These are phyloP conservation scores for Gonium pectorale DNA, from an alignment of 139 green algal genomes.

Conservation along the genomic window DNA sequence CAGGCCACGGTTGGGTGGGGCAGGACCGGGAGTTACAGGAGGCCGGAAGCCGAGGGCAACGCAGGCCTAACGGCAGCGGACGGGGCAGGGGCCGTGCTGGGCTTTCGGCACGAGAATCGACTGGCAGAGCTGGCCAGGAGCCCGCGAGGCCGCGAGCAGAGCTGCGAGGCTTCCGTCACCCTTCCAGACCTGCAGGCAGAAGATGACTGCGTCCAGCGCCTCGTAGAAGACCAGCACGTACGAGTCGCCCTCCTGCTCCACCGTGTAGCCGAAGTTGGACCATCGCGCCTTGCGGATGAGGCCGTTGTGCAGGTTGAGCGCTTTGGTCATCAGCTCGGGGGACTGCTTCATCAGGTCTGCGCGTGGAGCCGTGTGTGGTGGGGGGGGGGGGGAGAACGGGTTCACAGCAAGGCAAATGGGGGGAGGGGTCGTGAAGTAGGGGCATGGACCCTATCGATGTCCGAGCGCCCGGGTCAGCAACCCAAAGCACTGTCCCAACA, in stretches of 20 bases:
- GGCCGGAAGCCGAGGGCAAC: too few relatives aligned
- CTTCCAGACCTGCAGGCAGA: constrained; percentile 67
- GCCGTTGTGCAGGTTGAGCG: constrained; percentile 61
- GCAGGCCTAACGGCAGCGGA: too few relatives aligned
- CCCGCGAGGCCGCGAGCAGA: too few relatives aligned
- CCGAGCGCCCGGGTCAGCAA: too few relatives aligned
- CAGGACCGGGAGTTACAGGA: too few relatives aligned
- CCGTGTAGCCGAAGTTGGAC: constrained; percentile 58
- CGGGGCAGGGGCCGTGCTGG: too few relatives aligned
- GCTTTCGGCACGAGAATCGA: too few relatives aligned
- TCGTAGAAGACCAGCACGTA: constrained; percentile 64
- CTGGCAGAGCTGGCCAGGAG: too few relatives aligned
- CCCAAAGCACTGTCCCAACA: too few relatives aligned
- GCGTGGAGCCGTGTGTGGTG: background rate
- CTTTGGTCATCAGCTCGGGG: constrained; percentile 53
- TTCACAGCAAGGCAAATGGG: background rate
- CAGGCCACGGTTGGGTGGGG: too few relatives aligned
- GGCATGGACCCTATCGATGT: too few relatives aligned
- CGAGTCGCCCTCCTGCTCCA: constrained; percentile 68
- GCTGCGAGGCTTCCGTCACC: too few relatives aligned
- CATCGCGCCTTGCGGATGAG: constrained; percentile 58
- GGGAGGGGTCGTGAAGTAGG: background rate
- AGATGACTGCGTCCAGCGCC: constrained; percentile 63
- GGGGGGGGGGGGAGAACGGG: background rate
- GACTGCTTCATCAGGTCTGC: constrained; percentile 62